Evolutionary conservation across 768 basidiomycete species (phyloP), one percentile per base, ranked within the genome.

Genomic region (Glaciozyma martinii): DNA sequence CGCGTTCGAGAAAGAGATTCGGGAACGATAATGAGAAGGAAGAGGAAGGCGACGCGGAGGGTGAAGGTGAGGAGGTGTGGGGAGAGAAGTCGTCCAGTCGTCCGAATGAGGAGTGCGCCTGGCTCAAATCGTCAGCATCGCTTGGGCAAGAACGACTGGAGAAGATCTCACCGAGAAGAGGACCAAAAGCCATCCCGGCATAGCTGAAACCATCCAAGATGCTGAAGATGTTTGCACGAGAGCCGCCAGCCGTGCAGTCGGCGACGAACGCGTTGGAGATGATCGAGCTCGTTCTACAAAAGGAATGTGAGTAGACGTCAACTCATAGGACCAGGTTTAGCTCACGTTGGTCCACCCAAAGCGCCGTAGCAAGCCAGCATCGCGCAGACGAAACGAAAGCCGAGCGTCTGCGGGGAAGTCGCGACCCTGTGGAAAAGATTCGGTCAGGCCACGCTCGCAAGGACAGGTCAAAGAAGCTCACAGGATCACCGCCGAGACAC

Each of bases 141-240:
- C 37, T 33, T 13, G 21, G 46, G 46, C 16, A 21, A 21, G n/a
- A 47, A 13, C 6, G 4, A 5, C 44, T 47, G 2, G 5, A 47
- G 46, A 2, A 21, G 44, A 47, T 3, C 46, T 47, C 21, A 47
- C 46, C 46, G 19, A n/a, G 19, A n/a, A 47, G 10, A 47, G 46
- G 46, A 13, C 46, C 46, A 3, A 47, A n/a, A 8, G 46, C 46
- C 46, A 47, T 47, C 16, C 46, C 46, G 19, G 46, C 46, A 47
- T 21, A 47, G 21, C 46, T n/a, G n/a, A 47, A n/a, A 8, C 46
- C 67, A 16, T 65, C 54, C 30, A 60, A 52, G 3, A 29, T 16
- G 2, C 58, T 60, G 1, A 68, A 44, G 4, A 68, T 32, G 25
- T 68, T 43, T 0, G 63, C 61, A 47, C 62, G 65, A 1, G 61